phyloP scores from a whole-genome alignment of 352 stramenopile genomes.

The Thalassiosira livingstoniorum region DNA sequence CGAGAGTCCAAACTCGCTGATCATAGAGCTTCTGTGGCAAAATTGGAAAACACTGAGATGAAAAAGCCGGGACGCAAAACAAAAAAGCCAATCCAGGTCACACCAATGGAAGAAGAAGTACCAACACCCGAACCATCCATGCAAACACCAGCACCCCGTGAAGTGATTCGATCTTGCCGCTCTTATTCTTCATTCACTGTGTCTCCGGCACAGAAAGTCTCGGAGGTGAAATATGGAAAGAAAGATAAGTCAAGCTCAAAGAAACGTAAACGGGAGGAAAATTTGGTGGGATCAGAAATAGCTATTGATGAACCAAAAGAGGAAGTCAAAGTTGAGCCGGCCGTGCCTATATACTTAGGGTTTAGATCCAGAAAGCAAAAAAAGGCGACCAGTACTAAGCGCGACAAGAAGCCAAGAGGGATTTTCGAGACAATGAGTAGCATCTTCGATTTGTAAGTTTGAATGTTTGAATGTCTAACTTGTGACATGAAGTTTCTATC shows the following conservation, averaged over 20 bases:
- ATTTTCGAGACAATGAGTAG: not conserved
- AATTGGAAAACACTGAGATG: not conserved
- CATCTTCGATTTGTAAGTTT: constrained; percentile 6
- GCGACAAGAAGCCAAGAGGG: not conserved
- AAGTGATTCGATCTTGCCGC: not conserved
- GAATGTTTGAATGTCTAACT: too few species aligned
- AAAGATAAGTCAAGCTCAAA: too few species aligned
- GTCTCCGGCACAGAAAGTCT: not conserved
- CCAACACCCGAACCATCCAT: not conserved
- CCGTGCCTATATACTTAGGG: not conserved
- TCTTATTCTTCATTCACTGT: not conserved
- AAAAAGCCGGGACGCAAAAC: not conserved
- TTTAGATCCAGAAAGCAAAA: not conserved
- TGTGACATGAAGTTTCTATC: too few species aligned
- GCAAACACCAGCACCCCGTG: not conserved
- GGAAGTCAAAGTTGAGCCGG: not conserved
- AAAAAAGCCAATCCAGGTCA: too few species aligned
- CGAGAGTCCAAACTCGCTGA: not conserved
- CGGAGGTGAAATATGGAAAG: not conserved
- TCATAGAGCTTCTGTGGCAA: not conserved
- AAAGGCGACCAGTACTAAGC: not conserved
- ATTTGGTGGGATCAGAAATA: constrained; percentile 2
- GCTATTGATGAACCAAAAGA: not conserved
- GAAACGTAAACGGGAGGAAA: too few species aligned
- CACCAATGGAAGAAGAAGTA: not conserved